Evolutionary conservation across 2,329 filamentous ascomycete genomes (phyloP).

Genomic region (Trichoderma gracile): DNA sequence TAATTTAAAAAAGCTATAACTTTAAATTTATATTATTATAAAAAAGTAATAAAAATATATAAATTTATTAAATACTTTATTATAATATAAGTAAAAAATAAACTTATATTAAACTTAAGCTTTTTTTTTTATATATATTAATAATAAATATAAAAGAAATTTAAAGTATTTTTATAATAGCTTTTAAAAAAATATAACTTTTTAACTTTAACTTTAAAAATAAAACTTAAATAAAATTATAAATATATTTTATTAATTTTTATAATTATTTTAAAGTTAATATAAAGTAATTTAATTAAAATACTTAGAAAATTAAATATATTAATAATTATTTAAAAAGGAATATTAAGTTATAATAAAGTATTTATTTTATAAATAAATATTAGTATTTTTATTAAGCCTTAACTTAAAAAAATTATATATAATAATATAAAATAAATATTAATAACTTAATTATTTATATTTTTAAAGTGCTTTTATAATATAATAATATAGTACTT

Average conservation of each 20-base stretch:
- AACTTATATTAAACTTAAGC: too few species aligned
- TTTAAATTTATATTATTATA: background rate
- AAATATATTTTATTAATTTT: background rate
- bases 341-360: background rate
- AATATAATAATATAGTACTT: constrained; percentile 16
- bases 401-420: background rate
- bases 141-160: too few species aligned
- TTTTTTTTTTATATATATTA: too few species aligned
- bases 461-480: constrained; percentile 1
- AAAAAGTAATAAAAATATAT: background rate
- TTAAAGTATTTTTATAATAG: background rate
- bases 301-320: background rate
- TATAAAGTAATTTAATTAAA: background rate
- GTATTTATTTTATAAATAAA: background rate
- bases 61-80: background rate
- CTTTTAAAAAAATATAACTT: background rate
- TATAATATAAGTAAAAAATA: too few species aligned
- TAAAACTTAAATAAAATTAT: background rate
- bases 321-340: too few species aligned
- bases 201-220: background rate
- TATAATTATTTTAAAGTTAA: background rate
- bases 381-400: background rate
- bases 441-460: background rate
- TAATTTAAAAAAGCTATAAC: background rate
- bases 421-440: background rate